Percentiles rank a stretch among this genome's conserved stretches.
Conservation (phyloP, 179 eudicot genomes). For the Beta macrorhiza region DNA sequence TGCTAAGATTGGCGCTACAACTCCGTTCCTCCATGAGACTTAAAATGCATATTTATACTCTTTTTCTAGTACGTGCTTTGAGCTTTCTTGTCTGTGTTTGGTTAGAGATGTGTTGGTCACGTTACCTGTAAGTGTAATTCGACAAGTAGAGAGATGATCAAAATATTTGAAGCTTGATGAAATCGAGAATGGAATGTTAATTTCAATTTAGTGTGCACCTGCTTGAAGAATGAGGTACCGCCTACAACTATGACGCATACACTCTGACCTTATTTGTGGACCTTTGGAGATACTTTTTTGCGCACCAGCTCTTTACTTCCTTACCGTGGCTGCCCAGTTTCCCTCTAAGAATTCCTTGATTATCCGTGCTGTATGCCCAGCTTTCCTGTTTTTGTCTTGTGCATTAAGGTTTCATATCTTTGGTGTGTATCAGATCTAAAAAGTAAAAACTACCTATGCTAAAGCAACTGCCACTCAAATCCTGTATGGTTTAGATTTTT, state of each 20-base stretch:
- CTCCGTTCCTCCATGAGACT: neutral
- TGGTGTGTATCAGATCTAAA: too few relatives aligned
- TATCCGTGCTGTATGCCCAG: neutral
- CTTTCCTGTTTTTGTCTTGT: neutral
- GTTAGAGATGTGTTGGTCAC: neutral
- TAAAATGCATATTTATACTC: neutral
- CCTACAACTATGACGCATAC: neutral
- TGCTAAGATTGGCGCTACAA: neutral
- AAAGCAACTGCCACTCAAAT: neutral
- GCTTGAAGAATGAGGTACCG: neutral
- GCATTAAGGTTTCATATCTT: neutral
- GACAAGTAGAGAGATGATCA: neutral
- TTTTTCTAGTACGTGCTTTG: neutral
- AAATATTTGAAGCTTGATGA: neutral
- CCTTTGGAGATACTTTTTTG: neutral
- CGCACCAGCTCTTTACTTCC: neutral
- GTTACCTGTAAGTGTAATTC: neutral
- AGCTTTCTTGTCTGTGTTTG: neutral
- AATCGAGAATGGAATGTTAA: neutral
- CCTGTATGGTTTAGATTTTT: too few relatives aligned
- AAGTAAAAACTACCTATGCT: too few relatives aligned
- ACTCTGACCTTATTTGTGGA: too few relatives aligned
- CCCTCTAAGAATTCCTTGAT: neutral
- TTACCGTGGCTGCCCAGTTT: slow-evolving; percentile 3
- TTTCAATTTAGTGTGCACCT: neutral